Conservation (phyloP, 495 filamentous ascomycete species). For the Xylaria venustula region DNA sequence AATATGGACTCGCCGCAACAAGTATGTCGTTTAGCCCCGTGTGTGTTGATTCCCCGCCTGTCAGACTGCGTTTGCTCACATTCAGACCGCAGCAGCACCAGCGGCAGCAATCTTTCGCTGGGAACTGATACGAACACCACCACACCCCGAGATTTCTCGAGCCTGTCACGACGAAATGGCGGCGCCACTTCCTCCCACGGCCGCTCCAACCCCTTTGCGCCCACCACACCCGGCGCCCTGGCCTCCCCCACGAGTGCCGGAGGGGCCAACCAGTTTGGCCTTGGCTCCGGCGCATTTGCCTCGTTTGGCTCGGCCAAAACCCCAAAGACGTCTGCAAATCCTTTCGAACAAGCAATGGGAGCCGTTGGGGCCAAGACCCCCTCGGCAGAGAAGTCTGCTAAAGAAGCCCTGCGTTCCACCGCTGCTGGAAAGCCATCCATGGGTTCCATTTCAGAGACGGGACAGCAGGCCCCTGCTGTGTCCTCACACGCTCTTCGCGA, state of each 20-base stretch:
- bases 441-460: slow-evolving; percentile 41
- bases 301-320: slow-evolving; percentile 88
- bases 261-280: slow-evolving; percentile 88
- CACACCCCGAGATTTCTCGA: slow-evolving; percentile 55
- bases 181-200: slow-evolving; percentile 75
- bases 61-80: slow-evolving; percentile 4
- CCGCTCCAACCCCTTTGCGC: slow-evolving; percentile 83
- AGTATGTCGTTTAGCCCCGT: slow-evolving; percentile 56
- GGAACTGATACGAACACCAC: slow-evolving; percentile 69
- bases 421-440: slow-evolving; percentile 39
- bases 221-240: slow-evolving; percentile 67
- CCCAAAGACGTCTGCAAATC: slow-evolving; percentile 81
- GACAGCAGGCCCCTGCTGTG: slow-evolving; percentile 23
- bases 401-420: slow-evolving; percentile 47
- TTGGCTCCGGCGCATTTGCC: slow-evolving; percentile 94
- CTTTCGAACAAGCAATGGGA: slow-evolving; percentile 69
- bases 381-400: slow-evolving; percentile 55
- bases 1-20: slow-evolving; percentile 89
- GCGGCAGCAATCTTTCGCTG: slow-evolving; percentile 78
- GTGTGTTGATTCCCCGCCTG: not conserved
- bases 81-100: slow-evolving; percentile 4
- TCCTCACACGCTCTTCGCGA: slow-evolving; percentile 67
- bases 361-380: slow-evolving; percentile 66
- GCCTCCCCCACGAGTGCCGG: slow-evolving; percentile 84
- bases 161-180: slow-evolving; percentile 43